Evolutionary conservation across 257 asterid species (phyloP), one percentile per base, ranked within the genome.

Genomic region (Haberlea rhodopensis): DNA sequence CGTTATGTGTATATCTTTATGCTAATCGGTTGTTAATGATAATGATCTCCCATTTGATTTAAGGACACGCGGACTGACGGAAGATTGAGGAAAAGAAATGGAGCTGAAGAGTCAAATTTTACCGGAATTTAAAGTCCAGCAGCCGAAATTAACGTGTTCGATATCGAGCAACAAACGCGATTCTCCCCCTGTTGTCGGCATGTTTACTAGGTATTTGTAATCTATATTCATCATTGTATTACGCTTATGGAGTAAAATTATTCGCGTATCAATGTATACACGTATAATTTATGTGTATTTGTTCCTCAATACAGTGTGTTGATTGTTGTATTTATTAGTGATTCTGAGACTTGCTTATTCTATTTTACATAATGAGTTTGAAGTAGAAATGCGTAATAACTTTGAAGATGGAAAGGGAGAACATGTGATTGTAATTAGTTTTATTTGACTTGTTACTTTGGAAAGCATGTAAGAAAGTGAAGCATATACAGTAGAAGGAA

Each of bases 81-180:
- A n/a, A 34, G 43, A 25, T 15, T n/a, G 5, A 23, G 20, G 54
- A 22, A 25, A 65, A 34, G 63, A 20, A 24, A 89, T 89, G 96
- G 96, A 86, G 87, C 78, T 89, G 67, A 79, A 71, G 60, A 82
- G 84, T 20, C 57, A 48, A 57, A 78, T 89, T 65, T 57, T 85
- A 67, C 89, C 80, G 57, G 79, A 78, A 55, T 70, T 82, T 56
- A 25, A 65, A 49, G 69, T 79, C 43, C 73, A 72, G 63, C 77
- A 74, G 60, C 71, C 80, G 19, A 81, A 64, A 53, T 49, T 68
- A 56, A 13, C 74, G 54, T 51, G 63, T 65, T 55, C 51, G 74
- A 66, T 61, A 18, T 20, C 86, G 15, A 52, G 59, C 53, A 73
- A 70, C 23, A 70, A 71, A 19, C 73, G 68, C 73, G 68, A 73